A percentile compares a stretch with the other conserved stretches of the same genome.
Conservation (phyloP, 495 filamentous ascomycete genomes). For the Cryomyces minteri region DNA sequence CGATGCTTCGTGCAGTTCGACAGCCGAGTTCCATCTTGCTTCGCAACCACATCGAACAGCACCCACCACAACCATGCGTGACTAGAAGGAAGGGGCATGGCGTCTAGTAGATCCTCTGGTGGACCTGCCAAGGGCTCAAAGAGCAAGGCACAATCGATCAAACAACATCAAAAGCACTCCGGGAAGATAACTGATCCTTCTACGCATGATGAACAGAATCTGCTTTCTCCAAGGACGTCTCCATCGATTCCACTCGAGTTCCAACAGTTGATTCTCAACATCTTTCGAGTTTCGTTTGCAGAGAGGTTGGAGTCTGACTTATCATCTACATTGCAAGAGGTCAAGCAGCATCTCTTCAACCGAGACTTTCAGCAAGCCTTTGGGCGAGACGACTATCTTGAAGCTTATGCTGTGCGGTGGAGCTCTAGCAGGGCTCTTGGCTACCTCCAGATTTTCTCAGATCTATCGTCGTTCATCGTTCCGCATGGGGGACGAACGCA, state of each 20-base stretch:
- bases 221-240: too few relatives aligned
- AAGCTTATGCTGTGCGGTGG: conserved; percentile 76
- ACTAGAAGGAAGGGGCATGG: too few relatives aligned
- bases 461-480: conserved; percentile 15
- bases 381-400: conserved; percentile 41
- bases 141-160: too few relatives aligned
- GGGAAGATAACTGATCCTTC: too few relatives aligned
- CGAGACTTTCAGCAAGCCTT: conserved; percentile 74
- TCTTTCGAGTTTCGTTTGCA: conserved; percentile 49
- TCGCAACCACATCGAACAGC: too few relatives aligned
- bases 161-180: too few relatives aligned
- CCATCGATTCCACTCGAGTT: conserved; percentile 21
- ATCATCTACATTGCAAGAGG: conserved; percentile 43
- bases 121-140: too few relatives aligned
- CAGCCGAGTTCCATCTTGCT: too few relatives aligned
- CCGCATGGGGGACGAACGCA: conserved; percentile 16
- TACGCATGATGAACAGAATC: too few relatives aligned
- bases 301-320: conserved; percentile 26
- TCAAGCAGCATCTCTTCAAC: conserved; percentile 71
- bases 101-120: too few relatives aligned
- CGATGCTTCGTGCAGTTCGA: too few relatives aligned
- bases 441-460: conserved; percentile 45
- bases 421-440: conserved; percentile 65
- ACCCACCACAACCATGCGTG: too few relatives aligned
- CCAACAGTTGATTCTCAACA: conserved; percentile 59